phyloP scores from a whole-genome alignment of 140 eudicot species.

The Stevia rebaudiana region DNA sequence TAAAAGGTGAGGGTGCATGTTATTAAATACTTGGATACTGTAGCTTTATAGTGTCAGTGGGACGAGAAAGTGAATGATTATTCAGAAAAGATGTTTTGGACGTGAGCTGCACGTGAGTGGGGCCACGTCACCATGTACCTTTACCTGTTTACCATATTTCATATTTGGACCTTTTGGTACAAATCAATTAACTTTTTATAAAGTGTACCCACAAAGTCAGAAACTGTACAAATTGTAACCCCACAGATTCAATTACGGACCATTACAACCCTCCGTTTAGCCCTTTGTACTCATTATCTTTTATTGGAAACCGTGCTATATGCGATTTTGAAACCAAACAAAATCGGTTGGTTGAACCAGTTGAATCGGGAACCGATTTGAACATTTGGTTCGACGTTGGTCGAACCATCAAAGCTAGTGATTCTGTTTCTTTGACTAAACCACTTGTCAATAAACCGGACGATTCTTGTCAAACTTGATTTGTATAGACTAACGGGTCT shows the following conservation, averaged over 20 bases:
- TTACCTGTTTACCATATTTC: no score
- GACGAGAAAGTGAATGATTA: slow-evolving; percentile 26
- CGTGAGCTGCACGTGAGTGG: slow-evolving; percentile 36
- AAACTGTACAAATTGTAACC: slow-evolving; percentile 18
- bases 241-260: slow-evolving; percentile 20
- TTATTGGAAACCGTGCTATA: neutral
- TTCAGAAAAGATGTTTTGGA: slow-evolving; percentile 27
- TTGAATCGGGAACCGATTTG: no score
- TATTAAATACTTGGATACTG: neutral
- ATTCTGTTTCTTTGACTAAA: no score
- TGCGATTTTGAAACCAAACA: neutral
- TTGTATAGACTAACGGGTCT: no score
- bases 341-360: neutral
- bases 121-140: slow-evolving; percentile 16
- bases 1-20: slow-evolving; percentile 21
- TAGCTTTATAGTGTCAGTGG: slow-evolving; percentile 26
- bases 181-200: slow-evolving; percentile 31
- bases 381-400: no score
- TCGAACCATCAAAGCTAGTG: no score
- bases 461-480: no score
- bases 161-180: slow-evolving; percentile 23
- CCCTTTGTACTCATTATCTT: neutral
- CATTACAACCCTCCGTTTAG: neutral
- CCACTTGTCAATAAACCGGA: no score
- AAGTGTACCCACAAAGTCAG: slow-evolving; percentile 29